Conservation (phyloP, 345 rosid species). For the Eucalyptus polyanthemos region DNA sequence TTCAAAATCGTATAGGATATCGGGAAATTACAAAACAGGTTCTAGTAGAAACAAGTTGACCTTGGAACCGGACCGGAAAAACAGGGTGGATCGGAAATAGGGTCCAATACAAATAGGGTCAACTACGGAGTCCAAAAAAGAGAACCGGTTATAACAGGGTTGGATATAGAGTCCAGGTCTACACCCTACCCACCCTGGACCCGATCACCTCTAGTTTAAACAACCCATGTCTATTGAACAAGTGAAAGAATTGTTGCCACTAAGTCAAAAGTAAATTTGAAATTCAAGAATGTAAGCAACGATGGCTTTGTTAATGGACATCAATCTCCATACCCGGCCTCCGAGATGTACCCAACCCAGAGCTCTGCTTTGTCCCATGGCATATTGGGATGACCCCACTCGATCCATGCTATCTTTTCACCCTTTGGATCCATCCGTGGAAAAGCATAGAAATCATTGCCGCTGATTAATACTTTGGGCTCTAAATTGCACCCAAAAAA, state of each 20-base stretch:
- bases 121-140: too few species aligned
- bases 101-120: too few species aligned
- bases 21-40: too few species aligned
- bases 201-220: not conserved
- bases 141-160: too few species aligned
- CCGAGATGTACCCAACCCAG: slow-evolving; percentile 86
- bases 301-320: not conserved
- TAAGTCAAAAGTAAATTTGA: not conserved
- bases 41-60: too few species aligned
- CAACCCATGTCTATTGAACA: not conserved
- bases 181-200: too few species aligned
- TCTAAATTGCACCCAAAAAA: slow-evolving; percentile 21
- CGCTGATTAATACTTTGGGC: slow-evolving; percentile 56
- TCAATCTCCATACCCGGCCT: slow-evolving; percentile 46
- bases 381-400: slow-evolving; percentile 92
- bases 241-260: not conserved
- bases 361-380: slow-evolving; percentile 95
- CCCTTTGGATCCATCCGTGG: slow-evolving; percentile 75
- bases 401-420: slow-evolving; percentile 81
- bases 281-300: not conserved
- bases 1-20: too few species aligned
- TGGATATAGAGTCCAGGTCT: accelerated
- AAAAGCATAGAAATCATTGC: slow-evolving; percentile 91
- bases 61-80: too few species aligned
- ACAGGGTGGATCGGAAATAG: too few species aligned